A percentile compares a stretch with the other conserved stretches of the same genome.
Evolutionary conservation across 2,329 filamentous ascomycete species (phyloP).

Genomic region (Clarireedia sp.): DNA sequence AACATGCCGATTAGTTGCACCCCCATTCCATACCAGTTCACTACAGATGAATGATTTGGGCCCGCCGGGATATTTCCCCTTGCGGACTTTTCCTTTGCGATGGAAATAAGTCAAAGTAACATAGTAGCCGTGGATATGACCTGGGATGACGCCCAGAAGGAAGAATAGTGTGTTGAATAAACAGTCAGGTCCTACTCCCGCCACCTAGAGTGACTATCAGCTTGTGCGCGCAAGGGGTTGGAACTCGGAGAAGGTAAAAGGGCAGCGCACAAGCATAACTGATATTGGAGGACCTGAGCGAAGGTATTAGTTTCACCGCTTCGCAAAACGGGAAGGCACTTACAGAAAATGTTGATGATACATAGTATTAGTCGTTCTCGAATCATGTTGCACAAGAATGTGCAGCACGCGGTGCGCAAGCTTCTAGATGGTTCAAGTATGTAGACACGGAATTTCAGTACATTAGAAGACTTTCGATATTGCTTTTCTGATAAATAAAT

Average conservation of each 20-base stretch:
- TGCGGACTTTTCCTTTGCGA: constrained; percentile 49
- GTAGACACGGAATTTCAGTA: no score
- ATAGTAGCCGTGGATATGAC: constrained; percentile 28
- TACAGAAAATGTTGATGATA: constrained; percentile 22
- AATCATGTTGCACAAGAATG: constrained; percentile 7
- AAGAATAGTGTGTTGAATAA: constrained; percentile 22
- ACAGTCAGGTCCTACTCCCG: constrained; percentile 17
- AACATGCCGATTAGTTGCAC: constrained; percentile 27
- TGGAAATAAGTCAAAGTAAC: constrained; percentile 72
- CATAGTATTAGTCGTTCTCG: constrained; percentile 13
- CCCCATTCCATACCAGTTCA: constrained; percentile 59
- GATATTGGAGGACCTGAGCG: constrained; percentile 19
- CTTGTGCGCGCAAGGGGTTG: neutral
- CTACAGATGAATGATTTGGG: constrained; percentile 65
- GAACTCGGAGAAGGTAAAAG: neutral
- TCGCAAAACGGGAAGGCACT: neutral
- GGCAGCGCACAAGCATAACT: constrained; percentile 15
- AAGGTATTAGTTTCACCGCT: neutral
- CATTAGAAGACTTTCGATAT: no score
- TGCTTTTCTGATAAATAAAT: no score
- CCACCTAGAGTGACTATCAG: constrained; percentile 8
- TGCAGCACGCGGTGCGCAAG: neutral
- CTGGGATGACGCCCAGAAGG: constrained; percentile 22
- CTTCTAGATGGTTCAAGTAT: neutral
- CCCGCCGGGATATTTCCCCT: constrained; percentile 43